phyloP scores from a whole-genome alignment of 2,329 filamentous ascomycete genomes.

The Cytospora chrysosperma region DNA sequence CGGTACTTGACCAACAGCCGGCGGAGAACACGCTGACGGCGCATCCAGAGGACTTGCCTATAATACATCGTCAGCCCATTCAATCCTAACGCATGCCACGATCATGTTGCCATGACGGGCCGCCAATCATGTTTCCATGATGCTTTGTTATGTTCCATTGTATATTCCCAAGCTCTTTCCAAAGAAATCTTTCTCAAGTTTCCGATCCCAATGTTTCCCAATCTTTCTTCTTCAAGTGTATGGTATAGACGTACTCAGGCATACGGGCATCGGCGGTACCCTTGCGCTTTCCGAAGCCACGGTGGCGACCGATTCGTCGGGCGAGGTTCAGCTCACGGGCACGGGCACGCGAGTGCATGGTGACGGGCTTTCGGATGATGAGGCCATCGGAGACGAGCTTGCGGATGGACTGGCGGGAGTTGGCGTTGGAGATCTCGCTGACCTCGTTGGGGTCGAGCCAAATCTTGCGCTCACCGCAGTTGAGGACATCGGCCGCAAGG shows the following conservation, averaged over 20 bases:
- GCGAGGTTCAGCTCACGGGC: conserved; percentile 93
- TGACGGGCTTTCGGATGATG: conserved; percentile 99
- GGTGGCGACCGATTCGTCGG: conserved; percentile 93
- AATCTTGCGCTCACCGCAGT: conserved; percentile 99
- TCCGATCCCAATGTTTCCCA: conserved; percentile 1
- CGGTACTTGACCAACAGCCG: conserved; percentile 99
- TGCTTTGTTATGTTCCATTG: background rate
- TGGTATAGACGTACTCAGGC: conserved; percentile 72
- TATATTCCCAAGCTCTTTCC: conserved; percentile 14
- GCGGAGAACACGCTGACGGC: conserved; percentile 97
- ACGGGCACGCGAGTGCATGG: conserved; percentile 97
- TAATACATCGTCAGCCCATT: conserved; percentile 34
- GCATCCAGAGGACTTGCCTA: conserved; percentile 99
- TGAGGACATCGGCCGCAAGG: conserved; percentile 96
- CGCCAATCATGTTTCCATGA: too few relatives aligned
- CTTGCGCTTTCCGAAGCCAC: conserved; percentile 99
- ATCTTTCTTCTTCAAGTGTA: background rate
- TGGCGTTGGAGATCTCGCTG: conserved; percentile 99
- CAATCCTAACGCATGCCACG: background rate
- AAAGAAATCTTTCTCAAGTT: conserved; percentile 3
- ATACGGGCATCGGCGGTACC: conserved; percentile 99
- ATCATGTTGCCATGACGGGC: background rate
- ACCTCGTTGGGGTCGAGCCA: conserved; percentile 99
- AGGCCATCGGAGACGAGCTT: conserved; percentile 99
- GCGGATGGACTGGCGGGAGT: conserved; percentile 99